Percentiles rank a stretch among this genome's conserved stretches.
phyloP scores from a whole-genome alignment of 1,284 basidiomycete genomes.

The Amylostereum chailletii region DNA sequence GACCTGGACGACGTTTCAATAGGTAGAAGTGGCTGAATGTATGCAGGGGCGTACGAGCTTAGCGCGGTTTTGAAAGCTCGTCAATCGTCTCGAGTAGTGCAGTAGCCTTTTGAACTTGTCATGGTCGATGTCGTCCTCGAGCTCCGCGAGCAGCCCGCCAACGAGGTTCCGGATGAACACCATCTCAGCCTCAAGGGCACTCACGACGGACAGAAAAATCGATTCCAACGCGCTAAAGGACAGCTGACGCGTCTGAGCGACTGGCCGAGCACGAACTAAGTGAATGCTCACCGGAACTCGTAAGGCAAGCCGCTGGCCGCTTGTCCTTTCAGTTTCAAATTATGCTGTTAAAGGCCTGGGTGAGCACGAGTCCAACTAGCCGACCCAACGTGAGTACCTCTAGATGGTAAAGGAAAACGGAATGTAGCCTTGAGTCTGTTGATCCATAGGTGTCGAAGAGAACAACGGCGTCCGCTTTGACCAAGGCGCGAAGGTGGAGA shows the following conservation, averaged over 20 bases:
- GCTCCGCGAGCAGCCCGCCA: conserved; percentile 79
- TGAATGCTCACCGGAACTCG: conserved; percentile 70
- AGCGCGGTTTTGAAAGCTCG: conserved; percentile 83
- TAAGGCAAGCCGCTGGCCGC: conserved; percentile 54
- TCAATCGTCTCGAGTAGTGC: conserved; percentile 82
- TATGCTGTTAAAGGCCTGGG: conserved; percentile 45
- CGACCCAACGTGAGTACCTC: conserved; percentile 39
- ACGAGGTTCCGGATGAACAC: conserved; percentile 84
- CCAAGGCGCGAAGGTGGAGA: conserved; percentile 87
- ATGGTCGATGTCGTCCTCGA: conserved; percentile 90
- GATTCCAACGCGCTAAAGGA: conserved; percentile 76
- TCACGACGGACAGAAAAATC: conserved; percentile 79
- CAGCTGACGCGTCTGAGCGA: conserved; percentile 14
- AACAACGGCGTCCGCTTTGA: conserved; percentile 89
- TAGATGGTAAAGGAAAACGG: conserved; percentile 82
- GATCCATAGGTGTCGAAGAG: conserved; percentile 89
- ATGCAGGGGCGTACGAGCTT: conserved; percentile 46
- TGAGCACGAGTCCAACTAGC: no score
- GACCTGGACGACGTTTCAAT: conserved; percentile 41
- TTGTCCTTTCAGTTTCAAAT: conserved; percentile 57
- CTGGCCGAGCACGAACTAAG: conserved; percentile 4
- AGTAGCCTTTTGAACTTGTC: conserved; percentile 87
- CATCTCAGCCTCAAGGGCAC: conserved; percentile 90
- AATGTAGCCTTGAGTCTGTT: conserved; percentile 77
- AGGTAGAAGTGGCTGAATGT: conserved; percentile 1